Conservation (phyloP, 805 yeast species). For the Lipomyces yamadae region DNA sequence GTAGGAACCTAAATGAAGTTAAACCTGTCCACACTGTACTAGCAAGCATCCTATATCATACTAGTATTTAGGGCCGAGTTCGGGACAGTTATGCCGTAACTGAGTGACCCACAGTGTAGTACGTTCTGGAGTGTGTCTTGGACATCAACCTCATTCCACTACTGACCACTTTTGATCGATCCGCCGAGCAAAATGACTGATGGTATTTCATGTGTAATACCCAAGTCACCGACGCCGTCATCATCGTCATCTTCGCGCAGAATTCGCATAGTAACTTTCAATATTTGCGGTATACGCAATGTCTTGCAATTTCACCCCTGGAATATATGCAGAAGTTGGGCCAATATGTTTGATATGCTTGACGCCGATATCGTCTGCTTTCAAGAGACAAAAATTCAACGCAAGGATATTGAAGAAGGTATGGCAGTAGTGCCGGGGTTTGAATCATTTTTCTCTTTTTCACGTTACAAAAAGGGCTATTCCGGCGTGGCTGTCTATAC, state of each 20-base stretch:
- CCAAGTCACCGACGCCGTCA: neutral
- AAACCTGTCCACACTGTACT: too few species aligned
- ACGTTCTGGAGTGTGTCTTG: too few species aligned
- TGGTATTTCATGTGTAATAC: neutral
- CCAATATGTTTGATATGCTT: conserved; percentile 56
- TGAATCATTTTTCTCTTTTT: conserved; percentile 70
- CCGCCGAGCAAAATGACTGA: neutral
- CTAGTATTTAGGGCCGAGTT: too few species aligned
- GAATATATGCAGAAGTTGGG: conserved; percentile 55
- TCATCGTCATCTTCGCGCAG: conserved; percentile 4
- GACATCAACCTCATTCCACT: too few species aligned
- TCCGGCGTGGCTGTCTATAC: conserved; percentile 90
- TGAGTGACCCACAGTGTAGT: too few species aligned
- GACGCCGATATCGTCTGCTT: conserved; percentile 79
- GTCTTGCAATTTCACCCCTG: conserved; percentile 85
- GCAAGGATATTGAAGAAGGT: conserved; percentile 52
- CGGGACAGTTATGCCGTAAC: too few species aligned
- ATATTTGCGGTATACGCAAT: conserved; percentile 83
- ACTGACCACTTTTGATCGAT: neutral
- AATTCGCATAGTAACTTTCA: conserved; percentile 69
- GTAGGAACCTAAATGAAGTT: too few species aligned
- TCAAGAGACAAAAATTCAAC: conserved; percentile 80
- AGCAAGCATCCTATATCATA: too few species aligned
- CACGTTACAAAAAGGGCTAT: conserved; percentile 75
- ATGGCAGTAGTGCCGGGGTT: conserved; percentile 62